Base-by-base conservation (phyloP, 2,329 filamentous ascomycete genomes). In the Fusarium agapanthi region DNA sequence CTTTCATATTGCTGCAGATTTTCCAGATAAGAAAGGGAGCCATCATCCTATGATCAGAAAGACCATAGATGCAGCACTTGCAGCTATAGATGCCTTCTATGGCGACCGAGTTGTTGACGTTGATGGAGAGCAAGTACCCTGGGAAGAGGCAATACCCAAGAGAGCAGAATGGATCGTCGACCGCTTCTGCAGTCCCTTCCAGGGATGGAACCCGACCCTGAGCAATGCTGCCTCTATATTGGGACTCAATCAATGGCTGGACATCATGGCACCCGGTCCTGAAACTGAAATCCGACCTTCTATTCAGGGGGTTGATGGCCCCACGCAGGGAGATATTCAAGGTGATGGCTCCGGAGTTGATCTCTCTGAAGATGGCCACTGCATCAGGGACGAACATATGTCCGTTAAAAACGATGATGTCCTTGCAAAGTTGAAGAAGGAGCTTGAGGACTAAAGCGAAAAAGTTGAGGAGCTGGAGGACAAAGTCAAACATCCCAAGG, bases 381-480 rank as follows among this genome's bases (percentile, higher is more conserved):
- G 22, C 38, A 40, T n/a, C 38, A 40, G n/a, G 38, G 38, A 40
- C 12, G 13, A 38, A 4, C 12, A 40, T 40, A 14, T 13, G 11
- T 22, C 13, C 20, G 6, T 9, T 12, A n/a, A 41, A 22, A 24
- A 43, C 40, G 22, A 43, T 16, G 6, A 24, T 18, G 10, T 1
- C 0, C n/a, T 43, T 15, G n/a, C 0, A 11, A 0, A 12, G 7
- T 16, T 43, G n/a, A 43, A 12, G 41, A 8, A 10, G 22, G n/a
- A 0, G 16, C 9, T 18, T 0, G 15, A 24, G n/a, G 11, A 43
- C 18, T 15, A 43, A 18, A 35, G 34, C 34, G 0, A 35, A 35
- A 35, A 13, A 5, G 11, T 43, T 18, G 0, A 43, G 10, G 6
- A 43, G 0, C n/a, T 43, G 32, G 14, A 34, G 6, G 11, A 10